Percentiles rank a stretch among this genome's conserved stretches.
Evolutionary conservation across 2,329 filamentous ascomycete genomes (phyloP).

Genomic region (Lasiodiplodia gonubiensis): DNA sequence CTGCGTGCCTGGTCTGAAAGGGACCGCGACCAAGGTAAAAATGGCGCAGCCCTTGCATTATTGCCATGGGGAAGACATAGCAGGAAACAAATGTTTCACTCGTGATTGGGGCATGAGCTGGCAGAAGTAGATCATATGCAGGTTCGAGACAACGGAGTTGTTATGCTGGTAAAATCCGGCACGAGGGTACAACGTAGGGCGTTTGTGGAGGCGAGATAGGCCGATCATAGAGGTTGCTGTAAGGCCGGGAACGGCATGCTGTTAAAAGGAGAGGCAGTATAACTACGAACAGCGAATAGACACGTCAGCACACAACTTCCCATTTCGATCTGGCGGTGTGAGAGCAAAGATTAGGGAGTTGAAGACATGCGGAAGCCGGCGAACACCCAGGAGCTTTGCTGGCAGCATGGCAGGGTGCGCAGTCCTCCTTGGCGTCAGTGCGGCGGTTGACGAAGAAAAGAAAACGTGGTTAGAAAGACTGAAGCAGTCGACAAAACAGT

Average conservation of each 20-base stretch:
- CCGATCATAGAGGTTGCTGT: neutral
- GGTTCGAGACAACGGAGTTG: neutral
- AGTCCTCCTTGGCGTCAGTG: slow-evolving; percentile 7
- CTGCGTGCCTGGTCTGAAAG: neutral
- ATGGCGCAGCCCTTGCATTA: neutral
- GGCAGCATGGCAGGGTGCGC: neutral
- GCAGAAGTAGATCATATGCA: neutral
- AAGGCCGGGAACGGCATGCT: neutral
- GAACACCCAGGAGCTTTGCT: neutral
- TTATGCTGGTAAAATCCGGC: neutral
- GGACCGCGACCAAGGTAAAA: neutral
- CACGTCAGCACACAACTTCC: slow-evolving; percentile 1
- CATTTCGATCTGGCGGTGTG: neutral
- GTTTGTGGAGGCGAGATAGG: neutral
- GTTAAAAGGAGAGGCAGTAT: neutral
- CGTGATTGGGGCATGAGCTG: neutral
- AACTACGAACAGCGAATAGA: neutral
- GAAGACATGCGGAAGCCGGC: neutral
- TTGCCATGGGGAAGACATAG: neutral
- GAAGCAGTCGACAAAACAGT: neutral
- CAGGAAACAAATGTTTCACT: neutral
- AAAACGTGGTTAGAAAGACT: neutral
- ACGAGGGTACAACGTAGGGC: neutral
- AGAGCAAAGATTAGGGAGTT: neutral
- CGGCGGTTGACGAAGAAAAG: neutral